A percentile compares a stretch with the other conserved stretches of the same genome.
Conservation (phyloP, 495 filamentous ascomycete species). For the Friedmanniomyces endolithicus region DNA sequence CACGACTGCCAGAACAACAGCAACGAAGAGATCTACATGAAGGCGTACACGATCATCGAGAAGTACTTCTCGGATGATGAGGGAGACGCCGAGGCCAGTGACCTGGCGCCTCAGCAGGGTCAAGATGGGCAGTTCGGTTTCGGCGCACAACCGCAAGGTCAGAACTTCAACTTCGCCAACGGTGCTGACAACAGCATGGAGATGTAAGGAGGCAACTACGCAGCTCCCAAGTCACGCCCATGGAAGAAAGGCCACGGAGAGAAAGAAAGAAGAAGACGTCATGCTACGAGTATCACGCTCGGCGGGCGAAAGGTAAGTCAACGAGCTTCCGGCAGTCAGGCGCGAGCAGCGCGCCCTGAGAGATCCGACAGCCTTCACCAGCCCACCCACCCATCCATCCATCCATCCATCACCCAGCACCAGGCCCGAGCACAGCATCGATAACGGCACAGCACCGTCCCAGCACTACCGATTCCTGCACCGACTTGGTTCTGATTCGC, state of each 20-base stretch:
- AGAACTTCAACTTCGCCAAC: constrained; percentile 87
- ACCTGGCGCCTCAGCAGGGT: constrained; percentile 50
- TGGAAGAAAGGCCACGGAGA: background rate
- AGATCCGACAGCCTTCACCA: background rate
- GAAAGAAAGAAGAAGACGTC: background rate
- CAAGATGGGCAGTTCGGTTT: constrained; percentile 73
- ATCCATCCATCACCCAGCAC: constrained; percentile 4
- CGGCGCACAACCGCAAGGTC: constrained; percentile 61
- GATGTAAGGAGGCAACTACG: constrained; percentile 50
- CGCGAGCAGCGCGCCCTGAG: background rate
- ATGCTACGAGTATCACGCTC: background rate
- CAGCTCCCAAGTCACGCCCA: background rate
- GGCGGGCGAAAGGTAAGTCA: constrained; percentile 9
- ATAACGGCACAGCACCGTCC: constrained; percentile 2
- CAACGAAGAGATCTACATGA: constrained; percentile 99
- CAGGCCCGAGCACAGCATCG: constrained; percentile 16
- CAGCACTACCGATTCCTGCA: constrained; percentile 10
- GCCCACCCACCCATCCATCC: constrained; percentile 4
- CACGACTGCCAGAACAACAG: constrained; percentile 99
- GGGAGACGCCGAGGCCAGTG: constrained; percentile 59
- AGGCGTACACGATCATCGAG: constrained; percentile 99
- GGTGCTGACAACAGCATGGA: constrained; percentile 84
- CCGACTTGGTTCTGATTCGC: constrained; percentile 1
- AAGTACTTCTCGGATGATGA: constrained; percentile 99
- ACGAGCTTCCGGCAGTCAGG: background rate